These are phyloP conservation scores for Citeromyces nyonsensis DNA, from an alignment of 805 yeast species.

Conservation along the genomic window DNA sequence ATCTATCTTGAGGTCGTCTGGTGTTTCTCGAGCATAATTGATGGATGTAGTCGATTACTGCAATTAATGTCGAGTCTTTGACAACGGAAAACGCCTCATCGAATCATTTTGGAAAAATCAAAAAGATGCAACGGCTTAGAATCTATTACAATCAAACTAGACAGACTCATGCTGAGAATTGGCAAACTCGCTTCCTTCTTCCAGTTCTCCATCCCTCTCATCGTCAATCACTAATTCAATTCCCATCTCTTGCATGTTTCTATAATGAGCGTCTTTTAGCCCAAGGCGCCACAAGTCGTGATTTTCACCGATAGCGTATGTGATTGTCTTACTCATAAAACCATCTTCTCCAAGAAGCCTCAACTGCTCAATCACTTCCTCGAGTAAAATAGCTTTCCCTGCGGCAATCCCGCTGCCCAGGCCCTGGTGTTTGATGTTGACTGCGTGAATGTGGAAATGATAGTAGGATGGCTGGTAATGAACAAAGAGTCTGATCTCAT, in stretches of 20 bases:
- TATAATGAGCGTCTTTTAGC: constrained; percentile 5
- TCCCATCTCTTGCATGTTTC: not conserved
- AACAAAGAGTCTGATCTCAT: constrained; percentile 60
- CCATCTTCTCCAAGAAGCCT: constrained; percentile 37
- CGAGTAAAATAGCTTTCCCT: constrained; percentile 75
- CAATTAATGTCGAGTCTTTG: too few relatives aligned
- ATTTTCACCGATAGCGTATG: constrained; percentile 59
- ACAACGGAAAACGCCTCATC: too few relatives aligned
- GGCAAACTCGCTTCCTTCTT: too few relatives aligned
- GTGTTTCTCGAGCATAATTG: too few relatives aligned
- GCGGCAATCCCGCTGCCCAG: constrained; percentile 49
- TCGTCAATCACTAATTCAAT: too few relatives aligned
- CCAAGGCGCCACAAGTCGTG: constrained; percentile 54
- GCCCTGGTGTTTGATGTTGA: constrained; percentile 56
- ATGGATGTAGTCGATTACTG: too few relatives aligned
- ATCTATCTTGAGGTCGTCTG: too few relatives aligned
- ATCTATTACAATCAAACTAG: too few relatives aligned
- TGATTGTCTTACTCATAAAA: constrained; percentile 37
- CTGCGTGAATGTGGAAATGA: constrained; percentile 88
- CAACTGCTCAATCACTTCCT: constrained; percentile 67
- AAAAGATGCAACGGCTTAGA: too few relatives aligned
- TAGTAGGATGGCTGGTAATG: constrained; percentile 96
- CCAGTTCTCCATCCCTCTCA: too few relatives aligned
- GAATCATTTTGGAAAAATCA: too few relatives aligned
- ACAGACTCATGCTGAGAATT: too few relatives aligned